Evolutionary conservation across 495 filamentous ascomycete genomes (phyloP), one percentile per base, ranked within the genome.

Genomic region (Oleoguttula mirabilis): DNA sequence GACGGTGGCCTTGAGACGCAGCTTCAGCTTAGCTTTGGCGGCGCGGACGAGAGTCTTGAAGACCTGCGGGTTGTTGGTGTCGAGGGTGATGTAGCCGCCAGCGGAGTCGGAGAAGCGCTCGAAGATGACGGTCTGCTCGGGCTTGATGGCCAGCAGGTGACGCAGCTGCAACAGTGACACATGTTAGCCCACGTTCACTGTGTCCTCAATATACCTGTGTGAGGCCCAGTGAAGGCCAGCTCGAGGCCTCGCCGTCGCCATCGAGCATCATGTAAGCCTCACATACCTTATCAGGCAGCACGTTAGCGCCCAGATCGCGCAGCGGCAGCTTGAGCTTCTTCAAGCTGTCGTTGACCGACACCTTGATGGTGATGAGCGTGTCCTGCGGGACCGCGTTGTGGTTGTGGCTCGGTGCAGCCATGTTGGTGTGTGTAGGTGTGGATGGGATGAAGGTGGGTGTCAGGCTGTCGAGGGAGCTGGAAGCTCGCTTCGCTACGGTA

Each of bases 101-200:
- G 86, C 85, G 56, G 87, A 94, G 60, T 99, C 90, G 42, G 92
- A 96, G 65, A 86, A 99, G 33, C 90, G 84, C 70, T 99, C 90
- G 55, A 96, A 79, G 51, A 82, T 58, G 58, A 83, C 75, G 36
- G 75, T 65, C 41, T 76, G 70, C 52, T 76, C 73, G 8, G 67
- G 56, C n/a, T 79, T 71, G 55, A 96, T 77, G 40, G 63, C 62
- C 28, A 98, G 76, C 21, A 83, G 68, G 42, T 61, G 60, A 49
- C 82, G 83, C 43, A 98, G 75, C 90, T 98, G 50, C 21, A 20
- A 10, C n/a, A n/a, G n/a, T n/a, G n/a, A n/a, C n/a, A n/a, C n/a
- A n/a, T n/a, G n/a, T n/a, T n/a, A n/a, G n/a, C n/a, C n/a, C n/a
- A n/a, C n/a, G n/a, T n/a, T n/a, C n/a, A n/a, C n/a, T n/a, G n/a